Evolutionary conservation across 164 flowering plant species (phyloP).

Genomic region (Tinospora cordifolia): DNA sequence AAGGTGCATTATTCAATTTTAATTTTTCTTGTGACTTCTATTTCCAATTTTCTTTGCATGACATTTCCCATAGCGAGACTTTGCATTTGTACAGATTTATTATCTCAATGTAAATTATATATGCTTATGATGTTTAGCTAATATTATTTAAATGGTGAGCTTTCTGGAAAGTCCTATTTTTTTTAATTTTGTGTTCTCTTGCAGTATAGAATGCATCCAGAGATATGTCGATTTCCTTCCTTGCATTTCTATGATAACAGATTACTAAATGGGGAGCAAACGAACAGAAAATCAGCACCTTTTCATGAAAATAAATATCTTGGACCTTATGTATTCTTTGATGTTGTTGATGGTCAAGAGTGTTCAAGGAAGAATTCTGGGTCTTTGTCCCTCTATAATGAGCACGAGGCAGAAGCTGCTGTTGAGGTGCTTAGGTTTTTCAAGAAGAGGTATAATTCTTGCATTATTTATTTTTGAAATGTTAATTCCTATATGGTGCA

Average conservation of each 20-base stretch:
- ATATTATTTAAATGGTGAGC: not conserved
- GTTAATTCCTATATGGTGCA: not conserved
- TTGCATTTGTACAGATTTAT: too few species aligned
- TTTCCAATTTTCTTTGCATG: not conserved
- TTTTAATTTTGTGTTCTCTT: slow-evolving; percentile 4
- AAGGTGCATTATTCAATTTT: not conserved
- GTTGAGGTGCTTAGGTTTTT: slow-evolving; percentile 65
- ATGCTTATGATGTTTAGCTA: not conserved
- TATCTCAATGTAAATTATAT: not conserved
- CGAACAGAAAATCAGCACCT: slow-evolving; percentile 47
- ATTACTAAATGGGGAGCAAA: slow-evolving; percentile 58
- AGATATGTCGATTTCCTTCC: slow-evolving; percentile 86
- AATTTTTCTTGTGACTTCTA: not conserved
- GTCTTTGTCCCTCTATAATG: slow-evolving; percentile 62
- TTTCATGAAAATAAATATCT: slow-evolving; percentile 64
- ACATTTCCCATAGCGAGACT: too few species aligned
- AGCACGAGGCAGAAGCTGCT: slow-evolving; percentile 80
- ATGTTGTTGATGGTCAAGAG: slow-evolving; percentile 75
- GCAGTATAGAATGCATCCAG: slow-evolving; percentile 99
- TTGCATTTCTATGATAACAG: slow-evolving; percentile 78
- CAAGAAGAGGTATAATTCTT: slow-evolving; percentile 48
- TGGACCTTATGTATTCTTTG: slow-evolving; percentile 87
- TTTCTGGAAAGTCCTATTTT: not conserved
- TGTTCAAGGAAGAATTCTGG: slow-evolving; percentile 53
- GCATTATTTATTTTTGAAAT: not conserved